Conservation (phyloP, 2,329 filamentous ascomycete genomes). For the Drechslera avenae region DNA sequence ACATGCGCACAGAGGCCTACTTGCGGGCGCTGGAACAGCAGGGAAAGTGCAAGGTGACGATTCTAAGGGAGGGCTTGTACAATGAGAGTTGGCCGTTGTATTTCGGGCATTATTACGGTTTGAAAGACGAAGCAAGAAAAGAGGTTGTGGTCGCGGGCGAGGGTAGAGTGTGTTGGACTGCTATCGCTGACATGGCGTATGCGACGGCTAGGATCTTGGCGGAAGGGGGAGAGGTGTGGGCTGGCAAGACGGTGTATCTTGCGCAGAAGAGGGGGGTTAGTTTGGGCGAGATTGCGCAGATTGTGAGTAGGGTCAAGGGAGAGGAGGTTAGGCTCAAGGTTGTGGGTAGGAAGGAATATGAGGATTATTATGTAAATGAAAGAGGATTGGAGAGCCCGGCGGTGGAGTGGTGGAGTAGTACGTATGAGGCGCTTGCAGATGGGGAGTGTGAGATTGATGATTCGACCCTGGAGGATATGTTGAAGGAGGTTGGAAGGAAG, state of each 20-base stretch:
- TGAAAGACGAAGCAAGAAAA: slow-evolving; percentile 42
- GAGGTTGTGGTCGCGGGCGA: slow-evolving; percentile 52
- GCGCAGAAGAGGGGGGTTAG: slow-evolving; percentile 36
- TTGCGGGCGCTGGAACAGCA: slow-evolving; percentile 37
- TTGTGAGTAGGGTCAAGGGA: slow-evolving; percentile 34
- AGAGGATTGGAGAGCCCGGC: slow-evolving; percentile 43
- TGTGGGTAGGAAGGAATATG: slow-evolving; percentile 48
- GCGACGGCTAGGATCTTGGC: slow-evolving; percentile 50
- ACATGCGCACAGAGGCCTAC: slow-evolving; percentile 53
- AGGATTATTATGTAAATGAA: slow-evolving; percentile 48
- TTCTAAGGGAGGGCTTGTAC: slow-evolving; percentile 54
- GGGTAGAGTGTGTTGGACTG: slow-evolving; percentile 51
- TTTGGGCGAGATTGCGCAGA: slow-evolving; percentile 36
- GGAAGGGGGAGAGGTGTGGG: slow-evolving; percentile 37
- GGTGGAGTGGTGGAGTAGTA: slow-evolving; percentile 55
- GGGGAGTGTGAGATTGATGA: slow-evolving; percentile 53
- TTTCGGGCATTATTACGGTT: slow-evolving; percentile 50
- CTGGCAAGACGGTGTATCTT: slow-evolving; percentile 49
- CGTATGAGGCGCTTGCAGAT: slow-evolving; percentile 52
- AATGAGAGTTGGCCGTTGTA: slow-evolving; percentile 57
- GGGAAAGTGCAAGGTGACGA: slow-evolving; percentile 36
- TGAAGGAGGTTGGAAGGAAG: slow-evolving; percentile 42
- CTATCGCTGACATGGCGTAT: slow-evolving; percentile 52
- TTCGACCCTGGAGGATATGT: slow-evolving; percentile 47
- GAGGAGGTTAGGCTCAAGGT: slow-evolving; percentile 45